A percentile compares a stretch with the other conserved stretches of the same genome.
These are phyloP conservation scores for Paecilomyces niveus DNA, from an alignment of 2,329 filamentous ascomycete genomes.

Conservation along the genomic window DNA sequence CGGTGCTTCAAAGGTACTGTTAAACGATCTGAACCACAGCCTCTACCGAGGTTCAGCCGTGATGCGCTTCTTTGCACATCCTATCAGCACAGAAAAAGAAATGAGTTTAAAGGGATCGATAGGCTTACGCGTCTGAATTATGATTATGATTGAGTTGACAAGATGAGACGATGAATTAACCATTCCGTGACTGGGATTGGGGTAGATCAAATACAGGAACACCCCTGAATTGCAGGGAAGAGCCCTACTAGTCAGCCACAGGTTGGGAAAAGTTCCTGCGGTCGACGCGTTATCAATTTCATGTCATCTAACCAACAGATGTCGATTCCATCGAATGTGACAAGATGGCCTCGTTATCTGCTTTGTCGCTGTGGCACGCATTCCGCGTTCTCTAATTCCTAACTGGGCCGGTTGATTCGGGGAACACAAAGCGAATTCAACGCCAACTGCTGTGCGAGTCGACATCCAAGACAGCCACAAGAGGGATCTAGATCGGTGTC, in stretches of 20 bases:
- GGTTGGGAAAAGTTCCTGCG: not conserved
- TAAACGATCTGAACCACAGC: not conserved
- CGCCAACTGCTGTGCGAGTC: not conserved
- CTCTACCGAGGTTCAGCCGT: not conserved
- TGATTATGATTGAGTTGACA: not conserved
- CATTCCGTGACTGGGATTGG: not conserved
- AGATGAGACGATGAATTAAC: not conserved
- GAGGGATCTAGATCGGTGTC: not conserved
- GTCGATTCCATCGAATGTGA: too few relatives aligned
- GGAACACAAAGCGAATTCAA: not conserved
- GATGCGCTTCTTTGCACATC: not conserved
- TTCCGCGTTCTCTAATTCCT: not conserved
- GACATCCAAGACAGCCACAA: too few relatives aligned
- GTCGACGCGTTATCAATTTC: not conserved
- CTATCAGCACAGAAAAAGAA: not conserved
- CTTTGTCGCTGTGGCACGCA: not conserved
- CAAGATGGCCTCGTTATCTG: not conserved
- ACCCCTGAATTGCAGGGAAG: not conserved
- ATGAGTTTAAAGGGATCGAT: not conserved
- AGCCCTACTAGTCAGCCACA: not conserved
- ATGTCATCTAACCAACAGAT: too few relatives aligned
- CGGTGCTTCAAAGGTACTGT: not conserved
- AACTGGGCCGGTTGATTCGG: not conserved
- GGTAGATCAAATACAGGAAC: not conserved
- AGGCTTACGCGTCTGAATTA: not conserved